Evolutionary conservation across 495 filamentous ascomycete species (phyloP).

Genomic region (Halenospora varia): DNA sequence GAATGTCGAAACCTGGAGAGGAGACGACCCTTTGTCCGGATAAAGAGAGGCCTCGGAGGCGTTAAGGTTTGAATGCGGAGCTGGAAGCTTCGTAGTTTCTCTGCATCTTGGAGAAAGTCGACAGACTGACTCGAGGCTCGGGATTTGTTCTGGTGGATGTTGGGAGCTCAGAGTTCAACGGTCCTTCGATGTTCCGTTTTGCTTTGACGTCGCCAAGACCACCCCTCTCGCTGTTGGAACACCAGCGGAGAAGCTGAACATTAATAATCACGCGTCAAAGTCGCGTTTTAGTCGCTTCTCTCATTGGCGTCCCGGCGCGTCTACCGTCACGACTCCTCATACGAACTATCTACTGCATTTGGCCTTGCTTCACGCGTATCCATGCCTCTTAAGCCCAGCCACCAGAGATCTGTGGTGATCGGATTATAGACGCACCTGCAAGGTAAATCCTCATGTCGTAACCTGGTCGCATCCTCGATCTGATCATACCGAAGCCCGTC

Average conservation of each 20-base stretch:
- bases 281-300: background rate
- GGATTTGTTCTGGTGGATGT: too few species aligned
- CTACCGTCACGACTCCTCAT: background rate
- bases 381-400: background rate
- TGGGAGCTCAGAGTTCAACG: background rate
- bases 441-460: slow-evolving; percentile 1
- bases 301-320: background rate
- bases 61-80: too few species aligned
- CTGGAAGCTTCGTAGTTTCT: too few species aligned
- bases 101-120: too few species aligned
- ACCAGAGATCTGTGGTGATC: slow-evolving; percentile 1
- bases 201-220: background rate
- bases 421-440: slow-evolving; percentile 5
- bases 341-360: background rate
- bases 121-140: too few species aligned
- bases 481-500: background rate
- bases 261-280: background rate
- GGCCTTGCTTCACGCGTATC: slow-evolving; percentile 1
- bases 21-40: too few species aligned
- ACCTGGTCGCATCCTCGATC: background rate
- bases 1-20: background rate
- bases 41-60: too few species aligned
- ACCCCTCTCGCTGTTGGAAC: background rate
- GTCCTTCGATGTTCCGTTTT: too few species aligned
- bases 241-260: too few species aligned